Base-by-base conservation (phyloP, 305 asterid species). In the Rubia peregrina region DNA sequence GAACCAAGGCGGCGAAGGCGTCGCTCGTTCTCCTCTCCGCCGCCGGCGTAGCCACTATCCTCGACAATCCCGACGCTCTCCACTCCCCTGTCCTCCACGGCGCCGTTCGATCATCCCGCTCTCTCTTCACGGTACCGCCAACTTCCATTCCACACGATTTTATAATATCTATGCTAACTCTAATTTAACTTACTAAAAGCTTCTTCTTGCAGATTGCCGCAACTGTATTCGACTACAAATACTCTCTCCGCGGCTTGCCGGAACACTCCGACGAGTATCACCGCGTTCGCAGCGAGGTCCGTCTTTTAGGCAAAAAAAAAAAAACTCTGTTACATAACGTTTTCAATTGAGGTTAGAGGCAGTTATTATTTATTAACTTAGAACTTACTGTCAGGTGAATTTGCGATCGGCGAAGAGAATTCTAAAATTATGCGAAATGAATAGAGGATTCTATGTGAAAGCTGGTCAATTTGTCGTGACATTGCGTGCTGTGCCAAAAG, bases 401-500 rank as follows among this genome's bases (percentile, higher is more conserved):
- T 83, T 83, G 61, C 83, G 98, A 65, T 89, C 96, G 41, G 98
- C 98, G 36, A 81, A 80, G 77, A 80, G 94, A 79, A 79, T 90
- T 64, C 74, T 85, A 71, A 78, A 69, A 62, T 72, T 93, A 71
- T 93, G 97, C 49, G 96, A 92, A 69, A 74, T 87, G 80, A 93
- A 93, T 81, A 85, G 75, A 83, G 98, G 98, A 70, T 85, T 90
- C 82, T 93, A 93, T 77, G 92, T 93, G 70, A 93, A 93, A 85
- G 98, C 92, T 51, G 96, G 96, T 75, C 98, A 93, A 84, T 93
- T 89, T 81, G 90, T 83, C 66, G 89, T 96, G 56, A 87, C 96
- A 55, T 71, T 89, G 84, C 85, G 91, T 63, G 95, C 88, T 83
- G 91, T 89, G 65, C 97, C 97, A 5, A 85, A 77, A 69, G 97